Evolutionary conservation across 352 stramenopile genomes (phyloP), one percentile per base, ranked within the genome.

Genomic region (Globisporangium sylvaticum): DNA sequence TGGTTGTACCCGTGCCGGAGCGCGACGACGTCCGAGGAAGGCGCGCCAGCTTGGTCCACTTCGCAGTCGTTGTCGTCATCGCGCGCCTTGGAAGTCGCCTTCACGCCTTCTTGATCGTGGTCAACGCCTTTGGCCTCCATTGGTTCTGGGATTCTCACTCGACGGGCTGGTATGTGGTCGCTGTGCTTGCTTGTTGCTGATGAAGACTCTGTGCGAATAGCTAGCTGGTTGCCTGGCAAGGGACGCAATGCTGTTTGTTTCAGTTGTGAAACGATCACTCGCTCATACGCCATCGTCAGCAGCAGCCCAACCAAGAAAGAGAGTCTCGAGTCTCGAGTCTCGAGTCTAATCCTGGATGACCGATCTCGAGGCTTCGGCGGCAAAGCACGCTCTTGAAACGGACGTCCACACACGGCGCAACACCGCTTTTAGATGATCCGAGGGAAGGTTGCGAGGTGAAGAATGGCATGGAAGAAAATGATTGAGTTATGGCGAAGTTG

Each of bases 1-100:
- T 97, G 91, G 71, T 96, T 97, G 75, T 97, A 97, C 50, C 90
- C 91, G 22, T 96, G 78, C n/a, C 84, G 87, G 27, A 94, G 69
- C 24, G 84, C 87, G 50, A 96, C 80, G 39, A 94, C 66, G 29
- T 90, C 81, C 0, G 86, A 76, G 9, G 74, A 80, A 7, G 88
- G 86, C 18, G 73, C 85, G 4, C 70, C 76, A 0, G 78, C 68
- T 15, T 89, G 76, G 50, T 91, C 81, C 6, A 69, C 70, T 22
- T 76, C 70, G 20, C 74, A 71, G 70, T 82, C 70, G 7, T 79
- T 69, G 10, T 56, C 64, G 31, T 73, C 71, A 12, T 50, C n/a
- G 18, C 18, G 42, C 37, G 63, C 58, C 69, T 85, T 83, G 14
- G 60, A 64, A 1, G 62, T 70, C 31, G 50, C 56, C 73, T 84